A percentile compares a stretch with the other conserved stretches of the same genome.
phyloP scores from a whole-genome alignment of 1,139 yeast genomes.

The Blastobotrys niveus region DNA sequence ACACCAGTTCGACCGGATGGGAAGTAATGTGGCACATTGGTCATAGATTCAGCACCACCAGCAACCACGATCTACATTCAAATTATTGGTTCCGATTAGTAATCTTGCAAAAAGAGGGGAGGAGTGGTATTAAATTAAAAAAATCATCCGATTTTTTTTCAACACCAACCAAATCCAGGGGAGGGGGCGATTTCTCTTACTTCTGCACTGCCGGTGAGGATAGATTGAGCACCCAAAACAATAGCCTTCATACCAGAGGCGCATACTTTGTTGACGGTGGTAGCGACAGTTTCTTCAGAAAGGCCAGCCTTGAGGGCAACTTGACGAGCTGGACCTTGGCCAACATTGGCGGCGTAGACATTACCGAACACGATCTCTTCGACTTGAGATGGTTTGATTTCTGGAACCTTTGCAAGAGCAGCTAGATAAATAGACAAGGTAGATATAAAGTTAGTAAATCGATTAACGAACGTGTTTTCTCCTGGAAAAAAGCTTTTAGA shows the following conservation, averaged over 20 bases:
- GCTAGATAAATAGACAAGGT: slow-evolving; percentile 32
- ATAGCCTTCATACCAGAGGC: slow-evolving; percentile 94
- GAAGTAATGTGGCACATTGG: slow-evolving; percentile 89
- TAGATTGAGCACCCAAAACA: slow-evolving; percentile 85
- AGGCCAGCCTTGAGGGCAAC: slow-evolving; percentile 90
- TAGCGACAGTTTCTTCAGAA: slow-evolving; percentile 68
- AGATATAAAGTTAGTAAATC: not conserved
- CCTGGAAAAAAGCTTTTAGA: not conserved
- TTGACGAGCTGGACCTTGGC: slow-evolving; percentile 98
- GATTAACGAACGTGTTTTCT: not conserved
- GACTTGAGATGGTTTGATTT: slow-evolving; percentile 64
- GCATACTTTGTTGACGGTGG: slow-evolving; percentile 94
- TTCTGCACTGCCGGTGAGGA: slow-evolving; percentile 83
- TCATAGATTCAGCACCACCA: slow-evolving; percentile 98
- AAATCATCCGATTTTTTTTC: too few relatives aligned
- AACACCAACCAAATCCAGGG: too few relatives aligned
- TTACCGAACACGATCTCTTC: slow-evolving; percentile 93
- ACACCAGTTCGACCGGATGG: slow-evolving; percentile 84
- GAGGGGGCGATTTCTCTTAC: slow-evolving; percentile 9
- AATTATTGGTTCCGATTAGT: slow-evolving; percentile 1
- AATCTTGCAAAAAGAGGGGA: too few relatives aligned
- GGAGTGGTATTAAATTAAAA: too few relatives aligned
- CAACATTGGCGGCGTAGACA: slow-evolving; percentile 87
- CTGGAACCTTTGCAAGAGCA: slow-evolving; percentile 78
- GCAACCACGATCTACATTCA: slow-evolving; percentile 60